Evolutionary conservation across 345 rosid genomes (phyloP).

Genomic region (Dovyalis caffra): DNA sequence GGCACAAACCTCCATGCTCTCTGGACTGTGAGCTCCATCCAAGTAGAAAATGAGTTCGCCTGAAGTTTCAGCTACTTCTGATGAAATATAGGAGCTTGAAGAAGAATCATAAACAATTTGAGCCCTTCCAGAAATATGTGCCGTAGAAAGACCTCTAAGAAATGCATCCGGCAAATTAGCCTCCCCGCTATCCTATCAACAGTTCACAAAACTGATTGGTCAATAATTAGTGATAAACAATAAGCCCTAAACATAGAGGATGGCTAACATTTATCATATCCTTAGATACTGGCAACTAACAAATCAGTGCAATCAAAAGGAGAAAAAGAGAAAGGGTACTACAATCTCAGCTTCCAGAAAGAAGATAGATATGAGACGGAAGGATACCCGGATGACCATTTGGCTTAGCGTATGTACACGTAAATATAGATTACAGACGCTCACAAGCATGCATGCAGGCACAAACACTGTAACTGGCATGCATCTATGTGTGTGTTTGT

Average conservation of each 20-base stretch:
- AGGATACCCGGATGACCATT: not conserved
- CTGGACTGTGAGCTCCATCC: constrained; percentile 99
- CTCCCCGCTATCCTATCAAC: constrained; percentile 38
- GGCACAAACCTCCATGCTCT: constrained; percentile 93
- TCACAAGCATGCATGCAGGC: not conserved
- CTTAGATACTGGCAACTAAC: not conserved
- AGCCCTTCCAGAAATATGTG: constrained; percentile 79
- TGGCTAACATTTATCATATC: not conserved
- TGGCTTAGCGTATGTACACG: not conserved
- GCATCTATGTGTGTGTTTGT: not conserved
- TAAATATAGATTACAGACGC: not conserved
- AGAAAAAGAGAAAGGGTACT: not conserved
- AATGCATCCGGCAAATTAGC: constrained; percentile 56
- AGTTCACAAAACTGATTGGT: constrained; percentile 17
- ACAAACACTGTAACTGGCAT: not conserved
- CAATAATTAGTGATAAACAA: constrained; percentile 12
- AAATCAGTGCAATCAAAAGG: not conserved
- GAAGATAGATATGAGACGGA: not conserved
- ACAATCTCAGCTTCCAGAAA: not conserved
- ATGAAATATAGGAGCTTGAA: constrained; percentile 32
- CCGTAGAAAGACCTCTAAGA: constrained; percentile 76
- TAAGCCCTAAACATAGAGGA: not conserved
- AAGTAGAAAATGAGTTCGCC: constrained; percentile 77
- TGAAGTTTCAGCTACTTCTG: constrained; percentile 30
- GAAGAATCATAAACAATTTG: constrained; percentile 60